A percentile compares a stretch with the other conserved stretches of the same genome.
phyloP scores from a whole-genome alignment of 2,329 filamentous ascomycete genomes.

The Akanthomyces muscarius region DNA sequence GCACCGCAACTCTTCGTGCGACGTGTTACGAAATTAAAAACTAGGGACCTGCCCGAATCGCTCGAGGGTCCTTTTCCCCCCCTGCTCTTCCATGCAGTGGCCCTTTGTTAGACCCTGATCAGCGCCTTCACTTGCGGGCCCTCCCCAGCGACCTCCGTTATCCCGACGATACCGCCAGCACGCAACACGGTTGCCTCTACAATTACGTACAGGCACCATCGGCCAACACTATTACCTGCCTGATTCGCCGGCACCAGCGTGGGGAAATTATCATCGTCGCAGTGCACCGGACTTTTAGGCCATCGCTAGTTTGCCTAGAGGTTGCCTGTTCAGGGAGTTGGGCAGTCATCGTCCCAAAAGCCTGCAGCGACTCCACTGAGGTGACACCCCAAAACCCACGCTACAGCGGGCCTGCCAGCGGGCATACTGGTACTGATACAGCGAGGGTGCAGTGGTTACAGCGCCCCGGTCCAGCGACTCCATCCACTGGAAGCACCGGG shows the following conservation, averaged over 20 bases:
- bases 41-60: constrained; percentile 3
- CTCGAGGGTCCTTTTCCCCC: neutral
- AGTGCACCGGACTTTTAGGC: neutral
- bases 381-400: no score
- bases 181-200: neutral
- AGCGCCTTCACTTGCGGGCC: neutral
- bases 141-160: neutral
- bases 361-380: no score
- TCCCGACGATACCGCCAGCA: neutral
- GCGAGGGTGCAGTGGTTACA: neutral
- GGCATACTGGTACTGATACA: neutral
- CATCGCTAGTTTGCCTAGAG: neutral
- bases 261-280: neutral
- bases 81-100: neutral
- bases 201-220: neutral
- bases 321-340: constrained; percentile 9
- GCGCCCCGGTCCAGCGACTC: neutral
- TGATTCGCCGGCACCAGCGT: neutral
- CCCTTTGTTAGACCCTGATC: constrained; percentile 8
- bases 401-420: neutral
- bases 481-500: neutral
- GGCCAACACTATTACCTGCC: constrained; percentile 2
- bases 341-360: neutral
- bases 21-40: constrained; percentile 1
- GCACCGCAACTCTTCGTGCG: neutral